Base-by-base conservation (phyloP, 805 yeast species). In the Metschnikowia aberdeeniae region DNA sequence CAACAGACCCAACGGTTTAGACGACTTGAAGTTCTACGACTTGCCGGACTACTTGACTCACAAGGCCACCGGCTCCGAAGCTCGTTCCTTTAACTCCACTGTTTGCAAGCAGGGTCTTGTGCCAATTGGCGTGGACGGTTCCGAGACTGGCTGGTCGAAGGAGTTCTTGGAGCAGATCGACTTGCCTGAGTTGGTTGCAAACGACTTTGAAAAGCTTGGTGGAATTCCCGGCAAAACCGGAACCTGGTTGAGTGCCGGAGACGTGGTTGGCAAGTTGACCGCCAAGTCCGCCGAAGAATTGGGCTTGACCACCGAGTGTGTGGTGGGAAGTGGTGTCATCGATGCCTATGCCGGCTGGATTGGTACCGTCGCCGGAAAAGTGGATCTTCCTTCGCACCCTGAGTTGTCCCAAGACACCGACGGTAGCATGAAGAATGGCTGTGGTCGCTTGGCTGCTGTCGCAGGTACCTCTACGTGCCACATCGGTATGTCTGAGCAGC, bases 301-400 rank as follows among this genome's bases (percentile, higher is more conserved):
- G 57, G 98, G 98, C 9, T 75, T 93, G 51, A 78, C 93, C 8
- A 76, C 85, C 19, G 73, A 75, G 42, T 86, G 95, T 67, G 79
- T 81, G 28, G 98, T 93, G 34, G 97, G 96, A 6, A 83, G 95
- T 1, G 97, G 97, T 60, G 96, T 93, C 32, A 93, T 93, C 61
- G 99, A 93, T 63, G 97, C 98, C 5, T 93, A 93, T 61, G 95
- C 98, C 4, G 99, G 99, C 36, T 93, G 98, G 97, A 80, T 93
- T 45, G 99, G 99, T 45, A 93, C 98, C 1, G 96, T 92, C 47
- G 99, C 97, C 24, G 96, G 95, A 1, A 81, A 82, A 54, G 82
- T 89, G 5, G 87, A 84, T 51, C 73, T 82, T 44, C 78, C 80
- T 0, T 67, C 68, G n/a, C 66, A 75, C 50, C 71, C 70, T 4